phyloP scores from a whole-genome alignment of 768 basidiomycete genomes.

The Trametes punicea region DNA sequence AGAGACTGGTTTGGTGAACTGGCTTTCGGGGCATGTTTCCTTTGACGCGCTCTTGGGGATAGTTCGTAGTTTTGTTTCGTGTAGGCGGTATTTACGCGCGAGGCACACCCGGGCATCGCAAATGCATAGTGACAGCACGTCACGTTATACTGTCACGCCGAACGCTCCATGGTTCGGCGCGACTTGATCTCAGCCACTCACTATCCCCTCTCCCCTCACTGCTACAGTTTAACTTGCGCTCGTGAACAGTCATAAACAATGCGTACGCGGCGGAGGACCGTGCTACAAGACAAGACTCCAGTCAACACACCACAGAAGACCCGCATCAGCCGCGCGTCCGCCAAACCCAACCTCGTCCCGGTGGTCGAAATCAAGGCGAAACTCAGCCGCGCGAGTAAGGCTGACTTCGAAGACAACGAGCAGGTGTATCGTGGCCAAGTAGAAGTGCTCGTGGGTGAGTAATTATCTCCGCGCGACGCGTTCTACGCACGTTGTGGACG shows the following conservation, averaged over 20 bases:
- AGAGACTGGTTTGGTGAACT: no score
- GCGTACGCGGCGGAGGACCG: constrained; percentile 18
- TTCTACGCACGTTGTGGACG: background rate
- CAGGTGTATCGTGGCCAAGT: background rate
- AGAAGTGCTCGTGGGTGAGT: background rate
- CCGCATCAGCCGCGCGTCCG: background rate
- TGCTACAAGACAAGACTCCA: constrained; percentile 27
- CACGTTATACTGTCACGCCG: no score
- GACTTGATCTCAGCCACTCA: background rate
- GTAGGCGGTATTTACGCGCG: no score
- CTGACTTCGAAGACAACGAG: background rate
- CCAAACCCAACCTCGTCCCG: constrained; percentile 11
- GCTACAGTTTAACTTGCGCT: background rate
- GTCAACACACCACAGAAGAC: constrained; percentile 25
- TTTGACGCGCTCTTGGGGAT: no score
- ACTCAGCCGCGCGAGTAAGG: constrained; percentile 2
- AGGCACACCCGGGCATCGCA: no score
- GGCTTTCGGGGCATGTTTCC: no score
- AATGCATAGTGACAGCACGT: no score
- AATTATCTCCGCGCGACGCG: background rate
- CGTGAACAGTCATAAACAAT: background rate
- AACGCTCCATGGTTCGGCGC: no score
- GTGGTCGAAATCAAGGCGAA: constrained; percentile 15
- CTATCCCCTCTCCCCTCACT: background rate
- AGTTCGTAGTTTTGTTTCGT: no score